Evolutionary conservation across 805 yeast genomes (phyloP).

Genomic region (Wickerhamomyces strasburgensis): DNA sequence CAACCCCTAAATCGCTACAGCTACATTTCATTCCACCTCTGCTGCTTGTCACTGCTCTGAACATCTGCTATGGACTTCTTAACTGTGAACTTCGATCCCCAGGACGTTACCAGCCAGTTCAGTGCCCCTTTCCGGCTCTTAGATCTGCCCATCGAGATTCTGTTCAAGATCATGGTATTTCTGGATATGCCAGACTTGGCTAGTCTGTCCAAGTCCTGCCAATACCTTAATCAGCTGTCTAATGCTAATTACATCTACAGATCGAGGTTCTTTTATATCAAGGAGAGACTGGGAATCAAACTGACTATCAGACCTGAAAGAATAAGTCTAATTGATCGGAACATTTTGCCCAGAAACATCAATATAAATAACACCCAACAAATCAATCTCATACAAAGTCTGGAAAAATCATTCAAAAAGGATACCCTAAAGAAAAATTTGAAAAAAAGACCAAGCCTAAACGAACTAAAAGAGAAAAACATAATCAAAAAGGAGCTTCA

Average conservation of each 20-base stretch:
- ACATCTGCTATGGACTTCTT: slow-evolving; percentile 25
- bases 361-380: slow-evolving; percentile 2
- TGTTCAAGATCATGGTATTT: slow-evolving; percentile 20
- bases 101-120: slow-evolving; percentile 9
- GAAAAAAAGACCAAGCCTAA: slow-evolving; percentile 16
- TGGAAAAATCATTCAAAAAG: slow-evolving; percentile 15
- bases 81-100: slow-evolving; percentile 18
- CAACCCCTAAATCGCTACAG: no score
- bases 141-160: slow-evolving; percentile 22
- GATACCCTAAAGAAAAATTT: slow-evolving; percentile 17
- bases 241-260: slow-evolving; percentile 19
- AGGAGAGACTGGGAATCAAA: slow-evolving; percentile 18
- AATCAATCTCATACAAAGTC: slow-evolving; percentile 3
- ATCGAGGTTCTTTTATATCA: slow-evolving; percentile 19
- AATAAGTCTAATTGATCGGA: slow-evolving; percentile 10
- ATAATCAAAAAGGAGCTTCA: slow-evolving; percentile 13
- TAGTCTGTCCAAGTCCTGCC: slow-evolving; percentile 15
- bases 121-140: slow-evolving; percentile 17
- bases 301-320: slow-evolving; percentile 14
- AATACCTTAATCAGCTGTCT: slow-evolving; percentile 13
- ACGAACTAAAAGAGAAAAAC: slow-evolving; percentile 18
- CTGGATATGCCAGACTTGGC: slow-evolving; percentile 22
- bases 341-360: slow-evolving; percentile 17
- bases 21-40: background rate
- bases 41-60: background rate